Base-by-base conservation (phyloP, 116 monocot genomes). In the Zostera marina region DNA sequence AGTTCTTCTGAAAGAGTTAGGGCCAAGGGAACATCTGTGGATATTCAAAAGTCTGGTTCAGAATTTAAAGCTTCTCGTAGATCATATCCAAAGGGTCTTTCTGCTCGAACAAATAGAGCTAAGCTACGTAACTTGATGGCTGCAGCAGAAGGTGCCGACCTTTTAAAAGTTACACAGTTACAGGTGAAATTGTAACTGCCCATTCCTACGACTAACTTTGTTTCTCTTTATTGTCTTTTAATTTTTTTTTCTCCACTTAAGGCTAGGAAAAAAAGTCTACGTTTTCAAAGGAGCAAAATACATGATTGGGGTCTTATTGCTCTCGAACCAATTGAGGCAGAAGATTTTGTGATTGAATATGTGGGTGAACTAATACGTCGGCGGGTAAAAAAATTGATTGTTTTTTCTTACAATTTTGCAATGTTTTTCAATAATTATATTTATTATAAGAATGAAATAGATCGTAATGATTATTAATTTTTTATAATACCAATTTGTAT, bases 291-390 rank as follows among this genome's bases (percentile, higher is more conserved):
- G 71, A 98, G 98, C 68, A 98, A 76, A 58, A 98, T 98, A 62
- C 98, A 98, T 73, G 98, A 98, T 70, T 98, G 98, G 98, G 98
- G 98, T 44, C 79, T 98, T 55, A 76, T 98, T 40, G 90, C 98
- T 8, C 98, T 90, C 52, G 98, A 98, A 61, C 86, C 81, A 52
- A 86, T 98, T 69, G 98, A 98, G 67, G 89, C 98, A 44, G 90
- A 98, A 66, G 98, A 98, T 58, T 98, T 98, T 81, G 90, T 98
- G 38, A 98, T 98, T 51, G 98, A 98, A 74, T 98, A 98, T 77
- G 98, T 98, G 0, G 98, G 98, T n/a, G 83, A 98, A 66, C 66
- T 98, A 41, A 83, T 98, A 57, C 90, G 90, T 24, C 74, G 77
- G 1, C 74, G 53, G 82, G 98, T 90, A 77, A 67, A 25, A 64